Evolutionary conservation across 2,329 filamentous ascomycete genomes (phyloP), one percentile per base, ranked within the genome.

Genomic region (Pestalotiopsis sp.): DNA sequence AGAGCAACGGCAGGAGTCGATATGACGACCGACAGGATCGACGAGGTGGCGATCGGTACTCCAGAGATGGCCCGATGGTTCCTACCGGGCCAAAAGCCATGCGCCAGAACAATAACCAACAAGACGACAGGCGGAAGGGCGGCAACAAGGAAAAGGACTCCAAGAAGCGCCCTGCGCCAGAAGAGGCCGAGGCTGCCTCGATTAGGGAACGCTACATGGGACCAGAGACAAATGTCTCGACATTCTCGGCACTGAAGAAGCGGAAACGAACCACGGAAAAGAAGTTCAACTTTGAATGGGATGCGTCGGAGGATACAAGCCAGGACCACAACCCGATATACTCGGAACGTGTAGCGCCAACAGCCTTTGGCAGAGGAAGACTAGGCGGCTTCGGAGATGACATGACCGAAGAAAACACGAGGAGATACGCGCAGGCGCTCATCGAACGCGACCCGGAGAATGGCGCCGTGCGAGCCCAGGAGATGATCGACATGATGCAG

Each of bases 251-350:
- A 1, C 93, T 96, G 83, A 99, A 98, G 87, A 98, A 98, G 85
- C 89, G 95, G 68, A 92, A 93, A 83, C 88, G 95, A 70, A 97
- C 94, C 1, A 96, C 93, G 1, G 95, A 97, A 77, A 94, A 95
- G 81, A 98, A 99, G 79, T 99, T 99, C 84, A 99, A 98, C 76
- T 99, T 99, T 75, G 96, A 97, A 75, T 99, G 96, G 96, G 97
- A 97, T 74, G 88, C 90, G 1, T 93, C 97, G 70, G 96, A 99
- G 78, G 96, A 99, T 80, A 99, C 96, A 0, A 95, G 91, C 72
- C 88, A 82, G 64, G 91, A 93, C 73, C 92, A 94, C 77, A 95
- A 97, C 74, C 92, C 93, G 0, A 86, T 96, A 52, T 97, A 97
- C 78, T 87, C 91, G 65, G 84, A 90, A 31, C 86, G 89, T 52